phyloP scores from a whole-genome alignment of 2,329 filamentous ascomycete genomes.

The Trichophyton benhamiae region DNA sequence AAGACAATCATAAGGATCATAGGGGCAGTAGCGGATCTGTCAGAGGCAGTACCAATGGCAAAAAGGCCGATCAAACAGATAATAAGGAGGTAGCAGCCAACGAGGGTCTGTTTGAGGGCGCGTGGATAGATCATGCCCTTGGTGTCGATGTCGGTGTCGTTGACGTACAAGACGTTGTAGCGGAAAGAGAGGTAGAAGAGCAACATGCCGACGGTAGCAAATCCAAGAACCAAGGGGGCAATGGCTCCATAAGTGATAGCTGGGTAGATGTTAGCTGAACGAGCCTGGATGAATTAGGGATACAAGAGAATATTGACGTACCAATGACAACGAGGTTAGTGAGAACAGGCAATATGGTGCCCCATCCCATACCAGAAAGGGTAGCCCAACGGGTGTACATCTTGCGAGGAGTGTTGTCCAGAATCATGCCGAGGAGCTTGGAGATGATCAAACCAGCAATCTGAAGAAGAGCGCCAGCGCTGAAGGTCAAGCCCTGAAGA shows the following conservation, averaged over 20 bases:
- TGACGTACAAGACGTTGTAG: conserved; percentile 83
- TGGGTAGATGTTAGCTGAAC: conserved; percentile 23
- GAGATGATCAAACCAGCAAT: conserved; percentile 61
- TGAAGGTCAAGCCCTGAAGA: conserved; percentile 73
- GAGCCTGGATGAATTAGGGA: neutral
- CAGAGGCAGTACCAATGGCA: conserved; percentile 51
- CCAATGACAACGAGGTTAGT: conserved; percentile 70
- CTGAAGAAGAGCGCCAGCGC: conserved; percentile 62
- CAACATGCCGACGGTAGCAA: conserved; percentile 64
- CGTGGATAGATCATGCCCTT: conserved; percentile 78
- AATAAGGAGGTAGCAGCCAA: conserved; percentile 71
- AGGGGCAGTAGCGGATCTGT: conserved; percentile 53
- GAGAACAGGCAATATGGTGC: conserved; percentile 67
- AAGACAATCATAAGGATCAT: conserved; percentile 65
- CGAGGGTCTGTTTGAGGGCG: conserved; percentile 75
- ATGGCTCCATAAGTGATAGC: conserved; percentile 79
- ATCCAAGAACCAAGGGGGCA: conserved; percentile 70
- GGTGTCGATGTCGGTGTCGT: conserved; percentile 69
- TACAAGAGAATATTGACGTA: conserved; percentile 30
- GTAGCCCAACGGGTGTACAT: conserved; percentile 67
- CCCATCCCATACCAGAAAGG: conserved; percentile 67
- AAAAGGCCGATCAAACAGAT: conserved; percentile 78
- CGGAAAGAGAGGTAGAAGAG: conserved; percentile 79
- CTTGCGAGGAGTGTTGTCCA: conserved; percentile 66
- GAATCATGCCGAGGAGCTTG: conserved; percentile 58